These are phyloP conservation scores for Akanthomyces lecanii DNA, from an alignment of 2,329 filamentous ascomycete genomes.

Conservation along the genomic window DNA sequence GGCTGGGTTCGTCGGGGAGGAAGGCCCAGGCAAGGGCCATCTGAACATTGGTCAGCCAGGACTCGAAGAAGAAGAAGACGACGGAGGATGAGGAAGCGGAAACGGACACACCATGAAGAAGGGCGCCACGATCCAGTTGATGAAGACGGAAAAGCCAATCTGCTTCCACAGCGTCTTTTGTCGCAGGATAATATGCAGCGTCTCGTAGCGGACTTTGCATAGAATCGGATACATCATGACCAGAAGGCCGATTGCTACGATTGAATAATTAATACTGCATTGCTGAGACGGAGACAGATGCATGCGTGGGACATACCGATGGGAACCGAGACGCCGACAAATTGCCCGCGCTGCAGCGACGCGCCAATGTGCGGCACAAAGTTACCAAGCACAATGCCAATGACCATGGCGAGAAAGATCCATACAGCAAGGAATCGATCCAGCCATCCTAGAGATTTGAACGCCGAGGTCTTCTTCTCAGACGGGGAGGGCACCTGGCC, in stretches of 20 bases:
- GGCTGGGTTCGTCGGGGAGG: slow-evolving; percentile 46
- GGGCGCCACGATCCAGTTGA: slow-evolving; percentile 74
- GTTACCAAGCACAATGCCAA: slow-evolving; percentile 68
- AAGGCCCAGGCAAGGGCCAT: slow-evolving; percentile 57
- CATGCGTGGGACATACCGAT: slow-evolving; percentile 41
- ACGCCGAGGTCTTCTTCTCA: slow-evolving; percentile 30
- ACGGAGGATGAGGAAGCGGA: no score
- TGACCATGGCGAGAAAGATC: slow-evolving; percentile 69
- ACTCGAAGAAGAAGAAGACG: not conserved
- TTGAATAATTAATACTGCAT: not conserved
- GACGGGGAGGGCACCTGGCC: not conserved
- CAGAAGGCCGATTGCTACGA: slow-evolving; percentile 62
- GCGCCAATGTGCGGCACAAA: slow-evolving; percentile 56
- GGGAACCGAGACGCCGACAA: slow-evolving; percentile 58
- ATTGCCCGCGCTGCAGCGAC: slow-evolving; percentile 59
- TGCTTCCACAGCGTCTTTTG: slow-evolving; percentile 63
- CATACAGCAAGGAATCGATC: slow-evolving; percentile 57
- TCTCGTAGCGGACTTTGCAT: slow-evolving; percentile 72
- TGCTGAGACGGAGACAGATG: not conserved
- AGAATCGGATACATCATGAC: slow-evolving; percentile 86
- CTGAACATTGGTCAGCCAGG: slow-evolving; percentile 28
- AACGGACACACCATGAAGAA: slow-evolving; percentile 58
- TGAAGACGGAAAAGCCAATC: slow-evolving; percentile 61
- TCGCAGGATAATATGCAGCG: slow-evolving; percentile 58
- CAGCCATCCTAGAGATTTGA: slow-evolving; percentile 48